Percentiles rank a stretch among this genome's conserved stretches.
Conservation (phyloP, 2,329 filamentous ascomycete genomes). For the Fragosphaeria purpurea region DNA sequence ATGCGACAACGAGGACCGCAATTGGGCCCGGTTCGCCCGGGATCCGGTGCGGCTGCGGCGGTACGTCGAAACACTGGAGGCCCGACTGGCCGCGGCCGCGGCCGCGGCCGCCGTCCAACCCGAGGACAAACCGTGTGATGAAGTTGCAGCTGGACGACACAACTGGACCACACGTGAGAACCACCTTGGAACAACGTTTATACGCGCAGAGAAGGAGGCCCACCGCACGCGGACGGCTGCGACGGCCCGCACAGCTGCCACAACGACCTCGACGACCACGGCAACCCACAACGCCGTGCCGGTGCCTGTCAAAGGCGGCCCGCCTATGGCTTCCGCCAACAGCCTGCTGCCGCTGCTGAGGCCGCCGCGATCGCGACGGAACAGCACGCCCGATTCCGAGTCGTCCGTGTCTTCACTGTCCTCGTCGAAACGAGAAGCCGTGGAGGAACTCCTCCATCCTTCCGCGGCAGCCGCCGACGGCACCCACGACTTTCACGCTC, state of each 20-base stretch:
- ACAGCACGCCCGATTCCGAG: background rate
- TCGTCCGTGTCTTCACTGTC: background rate
- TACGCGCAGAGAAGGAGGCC: no score
- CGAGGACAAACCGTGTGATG: background rate
- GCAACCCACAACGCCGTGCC: background rate
- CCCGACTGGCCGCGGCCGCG: constrained; percentile 11
- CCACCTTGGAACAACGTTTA: no score
- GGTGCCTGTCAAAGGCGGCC: no score
- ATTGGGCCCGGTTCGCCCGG: constrained; percentile 16
- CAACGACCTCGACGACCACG: no score
- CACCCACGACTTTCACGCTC: no score
- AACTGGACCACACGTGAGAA: no score
- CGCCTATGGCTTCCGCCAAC: background rate
- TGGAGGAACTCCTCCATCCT: no score
- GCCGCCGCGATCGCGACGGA: no score
- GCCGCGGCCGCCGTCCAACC: background rate
- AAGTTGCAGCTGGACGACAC: no score
- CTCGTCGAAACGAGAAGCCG: background rate
- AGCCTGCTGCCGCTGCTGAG: constrained; percentile 2
- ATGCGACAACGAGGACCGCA: constrained; percentile 8
- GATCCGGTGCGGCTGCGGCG: constrained; percentile 15
- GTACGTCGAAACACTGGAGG: constrained; percentile 18
- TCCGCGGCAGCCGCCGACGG: no score
- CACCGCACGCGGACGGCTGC: no score
- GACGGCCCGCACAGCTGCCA: no score